Percentiles rank a stretch among this genome's conserved stretches.
Conservation (phyloP, 306 rosid genomes). For the Hippophae tibetana region DNA sequence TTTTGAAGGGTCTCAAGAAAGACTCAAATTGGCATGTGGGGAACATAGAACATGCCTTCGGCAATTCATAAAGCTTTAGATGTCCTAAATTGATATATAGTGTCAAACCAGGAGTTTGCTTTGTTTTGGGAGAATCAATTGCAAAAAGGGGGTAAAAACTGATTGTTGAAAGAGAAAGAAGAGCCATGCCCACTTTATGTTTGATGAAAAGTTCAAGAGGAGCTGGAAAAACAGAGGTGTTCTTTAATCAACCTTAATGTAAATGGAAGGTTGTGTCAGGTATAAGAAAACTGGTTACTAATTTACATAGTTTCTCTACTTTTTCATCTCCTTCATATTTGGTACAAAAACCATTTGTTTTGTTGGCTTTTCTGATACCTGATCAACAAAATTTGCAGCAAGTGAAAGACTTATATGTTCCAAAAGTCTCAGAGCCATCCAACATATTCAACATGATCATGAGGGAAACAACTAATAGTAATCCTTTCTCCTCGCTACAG, state of each 20-base stretch:
- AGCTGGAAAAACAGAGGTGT: background rate
- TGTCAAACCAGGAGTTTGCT: constrained; percentile 21
- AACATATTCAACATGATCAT: constrained; percentile 12
- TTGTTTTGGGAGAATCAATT: constrained; percentile 34
- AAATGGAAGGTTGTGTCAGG: constrained; percentile 11
- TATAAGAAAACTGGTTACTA: background rate
- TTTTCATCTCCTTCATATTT: constrained; percentile 1
- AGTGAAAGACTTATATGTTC: constrained; percentile 2
- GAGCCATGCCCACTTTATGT: constrained; percentile 6
- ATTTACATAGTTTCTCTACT: constrained; percentile 7
- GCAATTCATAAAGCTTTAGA: constrained; percentile 35
- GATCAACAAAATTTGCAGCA: constrained; percentile 11
- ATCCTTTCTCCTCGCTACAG: constrained; percentile 11
- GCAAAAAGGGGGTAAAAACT: constrained; percentile 17
- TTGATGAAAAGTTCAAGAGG: background rate
- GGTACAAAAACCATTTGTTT: constrained; percentile 6
- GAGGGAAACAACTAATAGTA: constrained; percentile 30
- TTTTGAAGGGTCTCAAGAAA: constrained; percentile 16
- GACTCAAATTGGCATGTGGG: constrained; percentile 21
- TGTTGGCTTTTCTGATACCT: constrained; percentile 15
- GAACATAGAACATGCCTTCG: constrained; percentile 36
- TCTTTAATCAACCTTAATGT: background rate
- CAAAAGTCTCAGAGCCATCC: constrained; percentile 12
- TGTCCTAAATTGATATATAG: constrained; percentile 19
- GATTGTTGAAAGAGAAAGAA: constrained; percentile 17